Evolutionary conservation across 1,284 basidiomycete species (phyloP), one percentile per base, ranked within the genome.

Genomic region (Sphaerobolus stellatus): DNA sequence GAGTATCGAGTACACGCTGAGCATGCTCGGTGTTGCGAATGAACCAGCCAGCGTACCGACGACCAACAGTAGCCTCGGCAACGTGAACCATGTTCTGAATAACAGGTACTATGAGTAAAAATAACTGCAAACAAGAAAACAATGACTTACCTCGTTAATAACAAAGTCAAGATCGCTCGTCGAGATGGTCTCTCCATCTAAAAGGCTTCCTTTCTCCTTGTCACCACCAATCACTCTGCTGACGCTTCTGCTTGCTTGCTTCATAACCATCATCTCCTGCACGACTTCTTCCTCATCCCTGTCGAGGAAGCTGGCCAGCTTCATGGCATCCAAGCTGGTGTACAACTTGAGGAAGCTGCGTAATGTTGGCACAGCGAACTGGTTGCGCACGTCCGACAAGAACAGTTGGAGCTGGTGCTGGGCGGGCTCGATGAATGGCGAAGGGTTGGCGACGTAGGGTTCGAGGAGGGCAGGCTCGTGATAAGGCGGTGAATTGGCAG

Each of bases 231-330:
- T 33, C 1, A 82, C 78, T 2, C 86, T 75, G 61, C 86, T 83
- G 56, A 91, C 76, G 55, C 82, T 85, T 67, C 90, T 82, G 62
- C 89, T 92, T 1, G 86, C 85, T 60, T 89, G 87, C 77, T 99
- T 98, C 75, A 97, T 84, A 45, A 94, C 88, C 93, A 98, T 98
- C 80, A 98, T 83, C 80, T 95, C 92, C 75, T 96, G 90, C 53
- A 98, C 81, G 62, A 98, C 87, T 68, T 94, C 90, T 68, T 98
- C 95, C 73, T 98, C 94, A 63, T 92, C 91, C 14, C 84, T 81
- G 60, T 89, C 88, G 48, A 97, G 76, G 81, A 98, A 96, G 59
- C 85, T 86, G 1, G 96, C 90, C 30, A 99, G 82, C 75, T 98
- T 98, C 66, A 83, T 83, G 7, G 94, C 88, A 58, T 94, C 94